Base-by-base conservation (phyloP, 495 filamentous ascomycete genomes). In the Xylaria scruposa region DNA sequence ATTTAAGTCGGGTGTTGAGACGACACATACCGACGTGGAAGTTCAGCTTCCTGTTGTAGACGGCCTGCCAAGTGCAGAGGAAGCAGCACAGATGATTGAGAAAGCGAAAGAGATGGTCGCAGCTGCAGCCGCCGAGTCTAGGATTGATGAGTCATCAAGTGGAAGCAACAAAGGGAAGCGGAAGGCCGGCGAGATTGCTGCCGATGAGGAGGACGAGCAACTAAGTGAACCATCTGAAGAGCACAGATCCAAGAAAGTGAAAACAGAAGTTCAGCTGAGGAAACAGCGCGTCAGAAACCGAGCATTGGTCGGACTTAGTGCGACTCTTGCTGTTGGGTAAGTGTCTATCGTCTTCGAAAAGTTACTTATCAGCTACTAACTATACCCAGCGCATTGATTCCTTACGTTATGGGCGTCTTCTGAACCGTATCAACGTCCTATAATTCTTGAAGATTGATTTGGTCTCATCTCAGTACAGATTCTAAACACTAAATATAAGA, bases 71-170 rank as follows among this genome's bases (percentile, higher is more conserved):
- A 85, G 91, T 12, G 88, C 92, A 3, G 92, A 92, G 51, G 90
- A 92, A 64, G 90, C 94, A 0, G 85, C 92, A 68, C 86, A 90
- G 42, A 92, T 98, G 91, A 90, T 98, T 58, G 91, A 89, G 59
- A 88, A 92, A 79, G 96, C 96, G 8, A 94, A 92, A 79, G 89
- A 90, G 73, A 97, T 98, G 94, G 96, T 98, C 7, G 88, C 92
- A 64, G 92, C 92, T 67, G 94, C 93, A 53, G 86, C 85, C 59
- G 89, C 90, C 72, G 79, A 88, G 58, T 85, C 90, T 40, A 77
- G 77, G 7, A 58, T 21, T 68, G 70, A 68, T 7, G 68, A 71
- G 7, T 75, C 68, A 19, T 76, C 82, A n/a, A 78, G 77, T 10
- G 78, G 81, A 36, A 76, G 83, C 47, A 85, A 80, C 47, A 90